These are phyloP conservation scores for Lentinula edodes DNA, from an alignment of 768 basidiomycete species.

Conservation along the genomic window DNA sequence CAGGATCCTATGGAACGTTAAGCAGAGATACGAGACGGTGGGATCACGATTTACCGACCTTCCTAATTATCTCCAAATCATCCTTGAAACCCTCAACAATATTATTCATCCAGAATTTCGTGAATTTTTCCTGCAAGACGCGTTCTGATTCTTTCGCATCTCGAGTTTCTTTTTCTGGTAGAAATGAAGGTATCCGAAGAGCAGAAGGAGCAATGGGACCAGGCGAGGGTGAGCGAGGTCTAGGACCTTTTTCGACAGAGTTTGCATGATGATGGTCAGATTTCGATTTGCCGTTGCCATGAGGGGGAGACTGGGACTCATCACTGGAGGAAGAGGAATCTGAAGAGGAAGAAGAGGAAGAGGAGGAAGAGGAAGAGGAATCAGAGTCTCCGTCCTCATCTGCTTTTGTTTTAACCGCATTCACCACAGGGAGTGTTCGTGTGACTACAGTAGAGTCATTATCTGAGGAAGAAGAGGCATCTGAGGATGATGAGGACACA, in stretches of 20 bases:
- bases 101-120: constrained; percentile 84
- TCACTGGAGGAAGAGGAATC: constrained; percentile 5
- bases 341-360: constrained; percentile 2
- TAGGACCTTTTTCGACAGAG: background rate
- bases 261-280: background rate
- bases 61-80: constrained; percentile 79
- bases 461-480: constrained; percentile 21
- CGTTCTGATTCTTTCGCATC: constrained; percentile 40
- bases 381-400: background rate
- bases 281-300: constrained; percentile 9
- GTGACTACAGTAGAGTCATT: constrained; percentile 16
- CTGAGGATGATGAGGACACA: constrained; percentile 34
- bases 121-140: constrained; percentile 58
- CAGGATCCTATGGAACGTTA: constrained; percentile 42
- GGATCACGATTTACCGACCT: constrained; percentile 38
- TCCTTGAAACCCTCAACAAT: constrained; percentile 79
- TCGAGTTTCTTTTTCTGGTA: constrained; percentile 27
- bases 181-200: constrained; percentile 50
- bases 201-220: constrained; percentile 43
- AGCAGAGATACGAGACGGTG: background rate
- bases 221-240: constrained; percentile 26
- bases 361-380: constrained; percentile 17
- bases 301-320: constrained; percentile 8
- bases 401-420: background rate
- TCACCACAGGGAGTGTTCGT: constrained; percentile 2